Percentiles rank a stretch among this genome's conserved stretches.
Conservation (phyloP, 768 basidiomycete genomes). For the Scleroderma bovista region DNA sequence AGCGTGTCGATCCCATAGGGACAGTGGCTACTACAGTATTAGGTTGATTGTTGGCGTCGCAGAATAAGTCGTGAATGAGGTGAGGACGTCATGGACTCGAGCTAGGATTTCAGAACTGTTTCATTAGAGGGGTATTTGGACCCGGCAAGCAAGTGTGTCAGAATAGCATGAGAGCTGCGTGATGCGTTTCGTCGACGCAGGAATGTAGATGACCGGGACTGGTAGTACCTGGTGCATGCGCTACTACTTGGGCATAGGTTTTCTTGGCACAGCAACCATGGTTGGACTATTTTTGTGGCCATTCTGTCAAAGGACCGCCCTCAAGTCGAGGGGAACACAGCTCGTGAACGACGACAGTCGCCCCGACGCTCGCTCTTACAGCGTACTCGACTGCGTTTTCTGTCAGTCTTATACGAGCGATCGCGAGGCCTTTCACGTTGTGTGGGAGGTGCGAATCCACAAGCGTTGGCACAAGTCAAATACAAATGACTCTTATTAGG, state of each 20-base stretch:
- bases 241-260: too few species aligned
- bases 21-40: too few species aligned
- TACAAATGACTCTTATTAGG: slow-evolving; percentile 28
- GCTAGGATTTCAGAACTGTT: too few species aligned
- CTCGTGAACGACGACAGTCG: neutral
- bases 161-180: neutral
- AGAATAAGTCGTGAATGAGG: too few species aligned
- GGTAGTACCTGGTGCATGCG: too few species aligned
- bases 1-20: too few species aligned
- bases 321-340: neutral
- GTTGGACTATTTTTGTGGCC: slow-evolving; percentile 10
- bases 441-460: slow-evolving; percentile 40
- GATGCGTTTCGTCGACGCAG: too few species aligned
- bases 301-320: neutral
- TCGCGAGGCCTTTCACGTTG: slow-evolving; percentile 37
- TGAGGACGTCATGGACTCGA: too few species aligned
- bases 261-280: slow-evolving; percentile 3
- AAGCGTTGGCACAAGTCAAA: neutral
- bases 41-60: too few species aligned
- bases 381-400: slow-evolving; percentile 26
- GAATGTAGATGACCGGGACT: too few species aligned
- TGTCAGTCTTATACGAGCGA: slow-evolving; percentile 38
- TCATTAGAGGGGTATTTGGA: too few species aligned
- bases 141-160: neutral
- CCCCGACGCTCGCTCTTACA: neutral